Percentiles rank a stretch among this genome's conserved stretches.
Evolutionary conservation across 305 asterid genomes (phyloP).

Genomic region (Petunia hybrid): DNA sequence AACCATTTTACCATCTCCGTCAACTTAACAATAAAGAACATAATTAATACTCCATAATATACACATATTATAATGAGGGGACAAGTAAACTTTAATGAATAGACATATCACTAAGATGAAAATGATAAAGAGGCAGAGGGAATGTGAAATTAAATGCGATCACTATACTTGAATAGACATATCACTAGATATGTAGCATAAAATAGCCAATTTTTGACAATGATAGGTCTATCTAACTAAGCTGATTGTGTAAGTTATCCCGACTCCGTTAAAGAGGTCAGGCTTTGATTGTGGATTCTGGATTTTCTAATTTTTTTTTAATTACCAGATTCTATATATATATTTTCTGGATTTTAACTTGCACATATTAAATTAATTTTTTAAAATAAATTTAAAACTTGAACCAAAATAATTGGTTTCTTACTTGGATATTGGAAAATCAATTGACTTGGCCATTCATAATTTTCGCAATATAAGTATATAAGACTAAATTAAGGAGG

Average conservation of each 20-base stretch:
- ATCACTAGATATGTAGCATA: not conserved
- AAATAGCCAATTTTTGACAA: constrained; percentile 23
- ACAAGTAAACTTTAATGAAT: constrained; percentile 30
- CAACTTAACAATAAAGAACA: not conserved
- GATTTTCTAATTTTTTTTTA: too few species aligned
- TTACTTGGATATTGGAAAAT: too few species aligned
- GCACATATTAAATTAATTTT: too few species aligned
- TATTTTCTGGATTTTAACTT: too few species aligned
- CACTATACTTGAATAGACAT: constrained; percentile 24
- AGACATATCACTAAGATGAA: not conserved
- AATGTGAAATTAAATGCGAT: constrained; percentile 12
- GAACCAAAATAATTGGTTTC: too few species aligned
- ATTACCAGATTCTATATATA: too few species aligned
- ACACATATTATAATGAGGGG: not conserved
- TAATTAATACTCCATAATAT: not conserved
- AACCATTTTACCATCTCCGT: constrained; percentile 14
- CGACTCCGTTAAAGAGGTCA: not conserved
- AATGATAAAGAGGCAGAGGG: constrained; percentile 18
- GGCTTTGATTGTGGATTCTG: too few species aligned
- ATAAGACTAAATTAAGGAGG: too few species aligned
- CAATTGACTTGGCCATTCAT: too few species aligned
- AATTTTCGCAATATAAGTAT: too few species aligned
- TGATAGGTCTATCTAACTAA: constrained; percentile 4
- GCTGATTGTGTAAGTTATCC: not conserved
- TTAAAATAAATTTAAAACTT: too few species aligned